Evolutionary conservation across 2,329 filamentous ascomycete species (phyloP).

Genomic region (Sporothrix humicola): DNA sequence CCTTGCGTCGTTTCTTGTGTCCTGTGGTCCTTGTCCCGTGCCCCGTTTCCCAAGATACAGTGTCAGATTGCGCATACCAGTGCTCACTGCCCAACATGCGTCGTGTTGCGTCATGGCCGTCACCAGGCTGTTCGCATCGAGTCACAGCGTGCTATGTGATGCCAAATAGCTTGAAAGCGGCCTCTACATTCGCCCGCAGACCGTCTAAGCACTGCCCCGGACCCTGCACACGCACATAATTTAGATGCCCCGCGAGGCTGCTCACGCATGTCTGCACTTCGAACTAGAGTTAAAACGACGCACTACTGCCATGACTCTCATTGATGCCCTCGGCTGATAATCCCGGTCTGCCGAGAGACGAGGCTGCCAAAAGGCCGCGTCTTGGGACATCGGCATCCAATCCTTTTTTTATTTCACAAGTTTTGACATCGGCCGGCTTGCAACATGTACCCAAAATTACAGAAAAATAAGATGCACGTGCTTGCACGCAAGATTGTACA

Average conservation of each 20-base stretch:
- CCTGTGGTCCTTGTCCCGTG: background rate
- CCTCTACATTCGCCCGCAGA: background rate
- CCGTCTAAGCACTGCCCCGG: background rate
- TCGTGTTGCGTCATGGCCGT: slow-evolving; percentile 13
- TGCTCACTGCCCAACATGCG: background rate
- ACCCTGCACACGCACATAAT: background rate
- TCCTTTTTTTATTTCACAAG: background rate
- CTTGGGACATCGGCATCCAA: background rate
- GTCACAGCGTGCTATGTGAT: background rate
- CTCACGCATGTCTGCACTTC: background rate
- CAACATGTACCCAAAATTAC: background rate
- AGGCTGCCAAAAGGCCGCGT: slow-evolving; percentile 22
- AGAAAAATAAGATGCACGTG: background rate
- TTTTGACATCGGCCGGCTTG: background rate
- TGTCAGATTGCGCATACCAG: background rate
- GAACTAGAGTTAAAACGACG: too few species aligned
- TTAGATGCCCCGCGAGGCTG: background rate
- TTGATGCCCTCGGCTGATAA: background rate
- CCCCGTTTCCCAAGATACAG: background rate
- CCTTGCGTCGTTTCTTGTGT: background rate
- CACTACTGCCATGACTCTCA: background rate
- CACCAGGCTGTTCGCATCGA: background rate
- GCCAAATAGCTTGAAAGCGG: slow-evolving; percentile 5
- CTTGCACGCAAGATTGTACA: slow-evolving; percentile 1
- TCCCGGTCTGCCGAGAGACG: background rate